phyloP scores from a whole-genome alignment of 1,284 basidiomycete genomes.

The Pisolithus thermaeus region DNA sequence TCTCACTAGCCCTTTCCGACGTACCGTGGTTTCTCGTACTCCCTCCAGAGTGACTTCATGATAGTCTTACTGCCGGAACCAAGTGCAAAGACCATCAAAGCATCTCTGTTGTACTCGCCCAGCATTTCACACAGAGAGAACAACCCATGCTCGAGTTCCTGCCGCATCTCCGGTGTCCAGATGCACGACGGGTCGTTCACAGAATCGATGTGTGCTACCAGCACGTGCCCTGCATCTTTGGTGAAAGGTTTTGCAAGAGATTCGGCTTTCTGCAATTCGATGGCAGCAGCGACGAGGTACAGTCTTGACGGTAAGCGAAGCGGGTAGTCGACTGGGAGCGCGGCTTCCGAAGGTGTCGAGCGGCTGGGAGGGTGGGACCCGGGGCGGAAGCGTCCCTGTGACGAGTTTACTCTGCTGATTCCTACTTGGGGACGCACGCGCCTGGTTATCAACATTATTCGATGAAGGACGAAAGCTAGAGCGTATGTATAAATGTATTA shows the following conservation, averaged over 20 bases:
- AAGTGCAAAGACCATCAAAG: conserved; percentile 70
- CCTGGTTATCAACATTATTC: conserved; percentile 52
- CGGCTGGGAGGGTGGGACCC: conserved; percentile 48
- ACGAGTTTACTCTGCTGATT: conserved; percentile 56
- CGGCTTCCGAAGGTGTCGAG: conserved; percentile 54
- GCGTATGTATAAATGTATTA: conserved; percentile 59
- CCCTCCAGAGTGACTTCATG: conserved; percentile 79
- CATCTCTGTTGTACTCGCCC: conserved; percentile 73
- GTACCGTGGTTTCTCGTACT: conserved; percentile 84
- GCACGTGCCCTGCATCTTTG: conserved; percentile 76
- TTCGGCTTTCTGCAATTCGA: conserved; percentile 53
- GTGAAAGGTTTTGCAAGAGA: conserved; percentile 76
- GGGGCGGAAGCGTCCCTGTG: conserved; percentile 56
- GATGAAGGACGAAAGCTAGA: conserved; percentile 59
- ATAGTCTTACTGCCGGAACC: conserved; percentile 71
- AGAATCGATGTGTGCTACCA: conserved; percentile 73
- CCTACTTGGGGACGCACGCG: conserved; percentile 64
- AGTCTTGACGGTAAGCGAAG: conserved; percentile 66
- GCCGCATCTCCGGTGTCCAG: conserved; percentile 54
- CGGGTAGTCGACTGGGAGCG: conserved; percentile 62
- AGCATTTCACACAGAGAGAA: conserved; percentile 78
- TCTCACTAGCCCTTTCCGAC: conserved; percentile 66
- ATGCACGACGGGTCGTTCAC: conserved; percentile 65
- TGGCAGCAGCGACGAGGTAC: conserved; percentile 34
- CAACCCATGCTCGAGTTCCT: conserved; percentile 72